phyloP scores from a whole-genome alignment of 2,329 filamentous ascomycete species.

The Chaetomium olivaceum region DNA sequence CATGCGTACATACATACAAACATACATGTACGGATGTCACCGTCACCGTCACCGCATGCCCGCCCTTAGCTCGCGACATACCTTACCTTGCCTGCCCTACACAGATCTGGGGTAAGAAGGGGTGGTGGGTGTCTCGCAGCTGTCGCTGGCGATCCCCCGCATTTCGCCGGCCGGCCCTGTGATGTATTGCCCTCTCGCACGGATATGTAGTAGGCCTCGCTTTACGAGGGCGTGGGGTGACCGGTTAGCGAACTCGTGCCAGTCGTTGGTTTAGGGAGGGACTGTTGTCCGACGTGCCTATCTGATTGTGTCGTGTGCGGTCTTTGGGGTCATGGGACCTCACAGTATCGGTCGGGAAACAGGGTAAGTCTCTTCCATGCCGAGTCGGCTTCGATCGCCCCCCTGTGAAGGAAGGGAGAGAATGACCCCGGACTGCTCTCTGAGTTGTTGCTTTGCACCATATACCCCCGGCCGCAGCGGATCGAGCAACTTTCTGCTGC shows the following conservation, averaged over 20 bases:
- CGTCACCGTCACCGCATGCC: slow-evolving; percentile 15
- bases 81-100: no score
- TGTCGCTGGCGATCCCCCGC: slow-evolving; percentile 18
- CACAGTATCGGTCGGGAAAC: not conserved
- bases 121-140: not conserved
- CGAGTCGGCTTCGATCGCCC: not conserved
- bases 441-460: not conserved
- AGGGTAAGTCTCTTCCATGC: not conserved
- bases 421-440: not conserved
- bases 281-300: not conserved
- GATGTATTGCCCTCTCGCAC: not conserved
- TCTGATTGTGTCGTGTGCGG: not conserved
- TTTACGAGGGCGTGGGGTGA: not conserved
- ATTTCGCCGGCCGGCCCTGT: not conserved
- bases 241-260: slow-evolving; percentile 9
- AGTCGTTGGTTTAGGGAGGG: not conserved
- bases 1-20: no score
- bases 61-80: slow-evolving; percentile 1
- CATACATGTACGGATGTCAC: slow-evolving; percentile 1
- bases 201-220: not conserved
- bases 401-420: not conserved
- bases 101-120: not conserved
- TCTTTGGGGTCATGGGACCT: not conserved
- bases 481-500: not conserved
- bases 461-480: no score